Base-by-base conservation (phyloP, 2,329 filamentous ascomycete species). In the Venturia aucupariae region DNA sequence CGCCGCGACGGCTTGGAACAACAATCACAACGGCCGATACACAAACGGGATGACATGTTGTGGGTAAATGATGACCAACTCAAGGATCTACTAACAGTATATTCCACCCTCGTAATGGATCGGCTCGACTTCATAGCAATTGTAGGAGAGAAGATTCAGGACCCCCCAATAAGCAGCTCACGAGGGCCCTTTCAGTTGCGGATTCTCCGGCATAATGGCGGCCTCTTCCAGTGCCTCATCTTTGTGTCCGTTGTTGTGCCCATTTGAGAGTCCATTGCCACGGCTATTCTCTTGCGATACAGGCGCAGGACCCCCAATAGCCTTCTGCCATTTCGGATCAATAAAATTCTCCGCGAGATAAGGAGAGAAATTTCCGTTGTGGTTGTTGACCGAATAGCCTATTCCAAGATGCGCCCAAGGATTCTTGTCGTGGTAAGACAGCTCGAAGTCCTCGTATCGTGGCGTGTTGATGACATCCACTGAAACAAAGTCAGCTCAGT, bases 371-470 rank as follows among this genome's bases (percentile, higher is more conserved):
- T 79, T 75, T 5, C 72, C 67, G 0, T 72, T 67, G 30, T 24
- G 19, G 64, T 72, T 72, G 38, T 69, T 65, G 41, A 68, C 61
- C 1, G 74, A 73, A 66, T 70, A 76, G 0, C 77, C 77, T 74
- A 79, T 76, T 0, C 77, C 77, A 7, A 79, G 62, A 67, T 72
- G 69, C 5, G 76, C 77, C 76, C 76, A 79, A 1, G 69, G 72
- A 57, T 79, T 79, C 63, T 75, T 72, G 64, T 76, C 67, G 61
- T 70, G 63, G 60, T 77, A 78, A 42, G 70, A 65, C 60, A 80
- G 78, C 0, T 77, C 72, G 60, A 78, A 78, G 66, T 79, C 77
- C 62, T 80, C 77, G 64, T 75, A 79, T 10, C 78, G 73, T 0
- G 76, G 76, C 0, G 65, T 68, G 46, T 69, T 66, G 22, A 79